Conservation (phyloP, 768 basidiomycete genomes). For the Hygrocybe punicea region DNA sequence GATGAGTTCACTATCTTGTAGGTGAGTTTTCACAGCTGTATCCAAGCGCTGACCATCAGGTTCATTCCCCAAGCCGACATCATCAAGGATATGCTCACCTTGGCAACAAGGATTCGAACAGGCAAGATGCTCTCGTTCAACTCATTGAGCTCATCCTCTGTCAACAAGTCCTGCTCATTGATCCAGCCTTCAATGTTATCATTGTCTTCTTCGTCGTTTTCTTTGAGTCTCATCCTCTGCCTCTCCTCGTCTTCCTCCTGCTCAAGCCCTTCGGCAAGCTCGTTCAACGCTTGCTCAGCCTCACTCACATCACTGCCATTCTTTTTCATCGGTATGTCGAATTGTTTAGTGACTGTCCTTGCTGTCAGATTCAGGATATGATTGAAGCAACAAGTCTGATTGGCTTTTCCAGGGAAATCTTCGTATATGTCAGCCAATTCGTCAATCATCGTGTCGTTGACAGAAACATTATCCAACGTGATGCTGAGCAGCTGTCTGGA, state of each 20-base stretch:
- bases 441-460: no score
- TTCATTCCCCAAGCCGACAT: neutral
- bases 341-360: slow-evolving; percentile 30
- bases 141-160: neutral
- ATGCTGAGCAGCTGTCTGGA: no score
- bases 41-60: slow-evolving; percentile 3
- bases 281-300: neutral
- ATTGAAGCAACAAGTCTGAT: slow-evolving; percentile 34
- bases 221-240: neutral
- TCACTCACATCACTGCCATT: neutral
- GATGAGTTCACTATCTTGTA: slow-evolving; percentile 29
- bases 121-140: neutral
- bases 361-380: slow-evolving; percentile 42
- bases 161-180: neutral
- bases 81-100: slow-evolving; percentile 4
- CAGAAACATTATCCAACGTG: no score
- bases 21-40: slow-evolving; percentile 21
- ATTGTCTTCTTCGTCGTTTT: slow-evolving; percentile 2
- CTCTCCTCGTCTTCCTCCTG: no score
- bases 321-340: slow-evolving; percentile 27
- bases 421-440: slow-evolving; percentile 8
- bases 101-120: slow-evolving; percentile 2
- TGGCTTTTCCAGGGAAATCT: slow-evolving; percentile 21
- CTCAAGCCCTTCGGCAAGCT: neutral
- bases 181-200: slow-evolving; percentile 5